Conservation (phyloP, 2,329 filamentous ascomycete species). For the Colletotrichum melonis region DNA sequence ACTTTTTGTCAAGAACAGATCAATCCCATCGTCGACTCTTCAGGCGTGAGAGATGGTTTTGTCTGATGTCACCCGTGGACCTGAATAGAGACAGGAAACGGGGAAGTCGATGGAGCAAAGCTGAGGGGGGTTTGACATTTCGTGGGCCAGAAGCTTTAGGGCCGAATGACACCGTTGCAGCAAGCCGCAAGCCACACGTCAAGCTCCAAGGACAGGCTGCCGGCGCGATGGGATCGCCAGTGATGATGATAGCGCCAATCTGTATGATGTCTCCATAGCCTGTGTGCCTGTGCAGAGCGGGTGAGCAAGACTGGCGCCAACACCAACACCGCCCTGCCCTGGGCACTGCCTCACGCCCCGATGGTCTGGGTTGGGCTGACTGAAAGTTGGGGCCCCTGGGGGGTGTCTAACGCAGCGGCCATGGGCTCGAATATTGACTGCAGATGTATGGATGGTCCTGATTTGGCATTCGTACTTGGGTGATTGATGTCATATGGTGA, state of each 20-base stretch:
- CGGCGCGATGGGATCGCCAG: neutral
- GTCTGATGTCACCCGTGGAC: constrained; percentile 31
- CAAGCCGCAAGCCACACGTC: neutral
- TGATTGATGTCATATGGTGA: neutral
- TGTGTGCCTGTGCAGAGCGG: too few species aligned
- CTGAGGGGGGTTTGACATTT: neutral
- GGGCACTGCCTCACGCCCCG: constrained; percentile 24
- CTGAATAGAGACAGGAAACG: constrained; percentile 10
- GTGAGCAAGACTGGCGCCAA: neutral
- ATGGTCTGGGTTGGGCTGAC: constrained; percentile 27
- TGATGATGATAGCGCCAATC: neutral
- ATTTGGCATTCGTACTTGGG: neutral
- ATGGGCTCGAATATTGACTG: neutral
- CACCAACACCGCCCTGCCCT: constrained; percentile 16
- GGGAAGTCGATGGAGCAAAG: constrained; percentile 8
- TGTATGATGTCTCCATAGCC: too few species aligned
- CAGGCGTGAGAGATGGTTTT: constrained; percentile 18
- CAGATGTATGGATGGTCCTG: neutral
- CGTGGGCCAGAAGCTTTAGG: constrained; percentile 9
- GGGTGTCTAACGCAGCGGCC: constrained; percentile 11
- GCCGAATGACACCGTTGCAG: constrained; percentile 19
- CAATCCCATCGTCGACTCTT: neutral
- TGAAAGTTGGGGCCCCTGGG: neutral
- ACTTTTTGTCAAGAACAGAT: neutral
- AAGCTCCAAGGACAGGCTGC: constrained; percentile 4